Conservation (phyloP, 1,284 basidiomycete species). For the Coniophora puteana region DNA sequence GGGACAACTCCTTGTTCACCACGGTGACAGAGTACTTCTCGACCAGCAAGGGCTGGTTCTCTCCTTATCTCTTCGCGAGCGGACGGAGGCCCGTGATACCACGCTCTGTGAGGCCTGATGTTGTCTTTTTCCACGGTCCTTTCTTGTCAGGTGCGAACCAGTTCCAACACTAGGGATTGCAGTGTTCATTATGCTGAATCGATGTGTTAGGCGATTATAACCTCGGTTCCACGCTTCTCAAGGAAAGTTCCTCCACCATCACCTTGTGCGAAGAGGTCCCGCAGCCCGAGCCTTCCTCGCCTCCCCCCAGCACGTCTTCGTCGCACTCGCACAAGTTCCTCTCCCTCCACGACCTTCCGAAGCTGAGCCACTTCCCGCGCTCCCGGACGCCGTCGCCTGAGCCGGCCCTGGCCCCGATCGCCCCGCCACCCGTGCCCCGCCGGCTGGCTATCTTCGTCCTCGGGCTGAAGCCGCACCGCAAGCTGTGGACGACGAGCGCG, state of each 20-base stretch:
- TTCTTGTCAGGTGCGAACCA: constrained; percentile 45
- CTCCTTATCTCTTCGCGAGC: constrained; percentile 62
- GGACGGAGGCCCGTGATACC: constrained; percentile 56
- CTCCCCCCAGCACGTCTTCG: constrained; percentile 11
- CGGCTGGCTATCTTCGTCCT: constrained; percentile 53
- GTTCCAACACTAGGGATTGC: neutral
- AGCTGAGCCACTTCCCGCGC: constrained; percentile 38
- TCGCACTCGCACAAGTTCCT: constrained; percentile 11
- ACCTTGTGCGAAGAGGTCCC: constrained; percentile 35
- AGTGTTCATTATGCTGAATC: neutral
- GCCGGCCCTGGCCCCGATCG: constrained; percentile 38
- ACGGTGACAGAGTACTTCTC: constrained; percentile 63
- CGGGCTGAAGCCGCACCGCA: constrained; percentile 57
- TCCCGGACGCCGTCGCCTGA: constrained; percentile 51
- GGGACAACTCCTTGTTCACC: constrained; percentile 52
- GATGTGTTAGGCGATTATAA: constrained; percentile 47
- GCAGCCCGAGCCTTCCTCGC: constrained; percentile 16
- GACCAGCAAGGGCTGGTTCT: constrained; percentile 65
- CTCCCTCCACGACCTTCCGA: constrained; percentile 14
- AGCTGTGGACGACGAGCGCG: constrained; percentile 54
- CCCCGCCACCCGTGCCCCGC: constrained; percentile 42
- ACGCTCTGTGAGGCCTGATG: constrained; percentile 58
- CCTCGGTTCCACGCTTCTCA: constrained; percentile 54
- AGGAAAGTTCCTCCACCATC: constrained; percentile 50
- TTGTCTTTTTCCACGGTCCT: constrained; percentile 65